Conservation (phyloP, 345 rosid species). For the Brassica napus region Da-Ae NC_063436.1:32291001-32291500, state of each 20-base stretch:
- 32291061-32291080: not conserved
- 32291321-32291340: conserved; percentile 98
- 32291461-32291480: conserved; percentile 99
- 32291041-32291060: not conserved
- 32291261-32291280: conserved; percentile 95
- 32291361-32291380: conserved; percentile 94
- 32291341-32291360: conserved; percentile 96
- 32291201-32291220: conserved; percentile 1
- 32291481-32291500: conserved; percentile 97
- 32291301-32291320: conserved; percentile 88
- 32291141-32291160: conserved; percentile 93
- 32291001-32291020: not conserved
- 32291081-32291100: not conserved
- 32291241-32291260: conserved; percentile 34
- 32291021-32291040: not conserved
- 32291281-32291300: conserved; percentile 98
- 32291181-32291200: not conserved
- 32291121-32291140: conserved; percentile 85
- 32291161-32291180: conserved; percentile 84
- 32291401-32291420: conserved; percentile 95
- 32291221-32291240: not conserved
- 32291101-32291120: conserved; percentile 75
- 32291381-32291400: conserved; percentile 90
- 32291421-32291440: conserved; percentile 98
- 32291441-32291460: conserved; percentile 99